Conservation (phyloP, 2,329 filamentous ascomycete species). For the Beauveria australis region DNA sequence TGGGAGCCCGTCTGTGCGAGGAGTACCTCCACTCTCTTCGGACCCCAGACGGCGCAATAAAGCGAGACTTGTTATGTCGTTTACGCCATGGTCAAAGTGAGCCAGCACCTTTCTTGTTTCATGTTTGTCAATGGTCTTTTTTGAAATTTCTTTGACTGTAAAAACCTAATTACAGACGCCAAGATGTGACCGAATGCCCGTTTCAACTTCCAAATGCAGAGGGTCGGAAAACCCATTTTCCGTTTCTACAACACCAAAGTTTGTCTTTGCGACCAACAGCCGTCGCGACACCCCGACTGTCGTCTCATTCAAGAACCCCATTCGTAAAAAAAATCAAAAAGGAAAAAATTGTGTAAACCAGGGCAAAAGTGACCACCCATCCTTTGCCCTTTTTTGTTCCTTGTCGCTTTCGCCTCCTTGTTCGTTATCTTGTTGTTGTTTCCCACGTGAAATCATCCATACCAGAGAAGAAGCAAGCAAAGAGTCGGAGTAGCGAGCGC, state of each 20-base stretch:
- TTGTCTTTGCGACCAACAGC: conserved; percentile 4
- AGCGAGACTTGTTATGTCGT: neutral
- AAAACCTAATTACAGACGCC: conserved; percentile 59
- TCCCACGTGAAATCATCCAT: neutral
- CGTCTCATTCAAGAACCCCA: neutral
- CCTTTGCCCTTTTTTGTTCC: conserved; percentile 1
- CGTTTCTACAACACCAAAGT: conserved; percentile 34
- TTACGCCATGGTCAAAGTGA: too few relatives aligned
- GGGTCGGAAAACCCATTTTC: conserved; percentile 41
- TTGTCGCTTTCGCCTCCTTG: neutral
- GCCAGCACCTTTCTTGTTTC: neutral
- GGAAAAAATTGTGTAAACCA: neutral
- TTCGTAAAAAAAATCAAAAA: conserved; percentile 4
- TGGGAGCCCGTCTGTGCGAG: neutral
- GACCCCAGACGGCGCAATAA: neutral
- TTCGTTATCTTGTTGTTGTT: conserved; percentile 8
- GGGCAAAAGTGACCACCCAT: neutral
- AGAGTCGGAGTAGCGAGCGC: neutral
- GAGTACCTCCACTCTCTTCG: neutral
- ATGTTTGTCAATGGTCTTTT: conserved; percentile 26
- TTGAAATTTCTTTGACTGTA: conserved; percentile 46
- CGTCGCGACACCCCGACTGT: neutral
- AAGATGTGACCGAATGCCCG: conserved; percentile 55
- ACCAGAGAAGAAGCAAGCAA: neutral
- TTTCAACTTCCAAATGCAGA: conserved; percentile 56